Percentiles rank a stretch among this genome's conserved stretches.
Evolutionary conservation across 371 early-diverging fungal genomes (phyloP).

Genomic region (Mucor sp.): DNA sequence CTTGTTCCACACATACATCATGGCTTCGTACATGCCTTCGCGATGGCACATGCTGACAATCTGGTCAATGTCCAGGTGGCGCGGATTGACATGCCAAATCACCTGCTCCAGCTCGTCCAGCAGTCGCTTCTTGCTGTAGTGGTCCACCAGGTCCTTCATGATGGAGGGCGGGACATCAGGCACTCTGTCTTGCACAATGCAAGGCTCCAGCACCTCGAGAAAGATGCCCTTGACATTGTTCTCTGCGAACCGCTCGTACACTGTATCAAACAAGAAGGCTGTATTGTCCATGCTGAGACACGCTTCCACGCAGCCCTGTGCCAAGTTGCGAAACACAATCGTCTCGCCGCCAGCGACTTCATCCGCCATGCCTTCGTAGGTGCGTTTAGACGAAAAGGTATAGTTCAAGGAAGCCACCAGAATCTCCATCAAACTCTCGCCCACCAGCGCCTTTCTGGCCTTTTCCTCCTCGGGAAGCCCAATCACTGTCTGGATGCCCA

Average conservation of each 20-base stretch:
- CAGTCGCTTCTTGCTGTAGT: slow-evolving; percentile 59
- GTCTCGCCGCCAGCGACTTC: slow-evolving; percentile 49
- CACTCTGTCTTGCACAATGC: slow-evolving; percentile 62
- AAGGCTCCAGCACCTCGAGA: slow-evolving; percentile 68
- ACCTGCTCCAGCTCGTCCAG: slow-evolving; percentile 69
- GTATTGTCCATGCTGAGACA: slow-evolving; percentile 68
- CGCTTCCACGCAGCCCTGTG: slow-evolving; percentile 65
- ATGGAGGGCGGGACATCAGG: slow-evolving; percentile 67
- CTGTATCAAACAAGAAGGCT: slow-evolving; percentile 72
- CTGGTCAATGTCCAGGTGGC: slow-evolving; percentile 75
- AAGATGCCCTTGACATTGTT: slow-evolving; percentile 59
- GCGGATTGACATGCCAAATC: slow-evolving; percentile 76
- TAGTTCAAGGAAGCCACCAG: slow-evolving; percentile 69
- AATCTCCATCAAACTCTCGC: slow-evolving; percentile 70
- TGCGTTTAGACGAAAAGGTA: slow-evolving; percentile 58
- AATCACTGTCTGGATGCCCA: slow-evolving; percentile 61
- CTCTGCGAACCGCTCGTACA: slow-evolving; percentile 74
- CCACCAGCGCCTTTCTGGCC: slow-evolving; percentile 58
- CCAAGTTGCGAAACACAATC: slow-evolving; percentile 56
- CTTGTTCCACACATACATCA: slow-evolving; percentile 81
- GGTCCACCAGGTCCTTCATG: slow-evolving; percentile 70
- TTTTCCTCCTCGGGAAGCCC: slow-evolving; percentile 72
- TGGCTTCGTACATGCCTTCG: slow-evolving; percentile 69
- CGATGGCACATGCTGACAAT: slow-evolving; percentile 67
- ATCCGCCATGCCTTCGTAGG: slow-evolving; percentile 46